These are phyloP conservation scores for Truncatella angustata DNA, from an alignment of 2,329 filamentous ascomycete species.

Conservation along the genomic window DNA sequence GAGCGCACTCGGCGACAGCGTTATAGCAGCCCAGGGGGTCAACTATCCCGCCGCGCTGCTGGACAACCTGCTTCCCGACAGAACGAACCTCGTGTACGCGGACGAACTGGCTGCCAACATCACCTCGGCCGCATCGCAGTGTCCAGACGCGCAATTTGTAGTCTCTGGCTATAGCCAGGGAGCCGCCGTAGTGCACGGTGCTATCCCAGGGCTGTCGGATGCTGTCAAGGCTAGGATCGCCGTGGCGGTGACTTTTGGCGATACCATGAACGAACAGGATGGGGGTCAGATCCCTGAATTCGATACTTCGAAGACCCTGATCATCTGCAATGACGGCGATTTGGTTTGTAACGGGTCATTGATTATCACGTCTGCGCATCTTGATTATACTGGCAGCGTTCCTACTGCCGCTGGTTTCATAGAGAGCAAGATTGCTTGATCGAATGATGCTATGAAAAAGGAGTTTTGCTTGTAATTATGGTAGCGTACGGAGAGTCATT, in stretches of 20 bases:
- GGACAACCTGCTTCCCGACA: slow-evolving; percentile 25
- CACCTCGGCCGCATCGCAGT: slow-evolving; percentile 25
- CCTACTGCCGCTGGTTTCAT: slow-evolving; percentile 13
- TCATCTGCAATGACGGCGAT: slow-evolving; percentile 47
- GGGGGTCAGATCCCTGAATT: slow-evolving; percentile 26
- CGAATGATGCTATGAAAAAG: too few relatives aligned
- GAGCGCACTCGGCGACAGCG: slow-evolving; percentile 13
- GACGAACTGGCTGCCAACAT: slow-evolving; percentile 26
- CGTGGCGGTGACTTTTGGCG: slow-evolving; percentile 27
- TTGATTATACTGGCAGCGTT: slow-evolving; percentile 28
- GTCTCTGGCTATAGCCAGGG: slow-evolving; percentile 31
- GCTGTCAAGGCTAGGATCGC: slow-evolving; percentile 26
- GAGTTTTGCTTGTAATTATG: too few relatives aligned
- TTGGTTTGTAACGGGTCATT: slow-evolving; percentile 45
- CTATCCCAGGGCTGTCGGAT: slow-evolving; percentile 31
- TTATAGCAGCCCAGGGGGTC: slow-evolving; percentile 15
- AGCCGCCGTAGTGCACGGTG: slow-evolving; percentile 29
- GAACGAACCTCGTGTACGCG: slow-evolving; percentile 26
- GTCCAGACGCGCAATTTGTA: slow-evolving; percentile 31
- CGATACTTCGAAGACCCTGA: slow-evolving; percentile 27
- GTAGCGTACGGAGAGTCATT: too few relatives aligned
- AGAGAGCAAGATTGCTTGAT: slow-evolving; percentile 1
- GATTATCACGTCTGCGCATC: slow-evolving; percentile 35
- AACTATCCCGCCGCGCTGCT: slow-evolving; percentile 27
- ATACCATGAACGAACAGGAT: slow-evolving; percentile 28